Conservation (phyloP, 148 eudicot genomes). For the Oxyria digyna region DNA sequence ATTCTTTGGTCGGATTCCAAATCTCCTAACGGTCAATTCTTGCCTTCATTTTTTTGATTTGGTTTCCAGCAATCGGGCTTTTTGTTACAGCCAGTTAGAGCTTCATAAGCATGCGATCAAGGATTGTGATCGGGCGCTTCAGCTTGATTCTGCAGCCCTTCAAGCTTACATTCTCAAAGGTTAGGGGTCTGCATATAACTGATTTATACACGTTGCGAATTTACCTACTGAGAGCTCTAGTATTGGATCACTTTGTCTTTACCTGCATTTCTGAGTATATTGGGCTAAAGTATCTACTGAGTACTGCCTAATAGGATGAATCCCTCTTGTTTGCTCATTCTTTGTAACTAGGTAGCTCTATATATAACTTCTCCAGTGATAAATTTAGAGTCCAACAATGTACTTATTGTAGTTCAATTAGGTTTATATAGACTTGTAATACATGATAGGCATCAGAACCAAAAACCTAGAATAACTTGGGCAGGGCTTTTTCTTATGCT, state of each 20-base stretch:
- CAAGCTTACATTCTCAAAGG: constrained; percentile 95
- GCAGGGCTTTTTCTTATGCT: not conserved
- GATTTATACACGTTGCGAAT: not conserved
- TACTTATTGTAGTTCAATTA: not conserved
- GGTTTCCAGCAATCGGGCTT: constrained; percentile 80
- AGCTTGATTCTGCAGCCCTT: constrained; percentile 62
- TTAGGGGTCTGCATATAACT: constrained; percentile 5
- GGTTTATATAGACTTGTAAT: not conserved
- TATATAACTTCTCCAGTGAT: not conserved
- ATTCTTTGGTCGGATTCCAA: not conserved
- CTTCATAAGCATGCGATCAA: constrained; percentile 95
- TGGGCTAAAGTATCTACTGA: not conserved
- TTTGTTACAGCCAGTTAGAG: constrained; percentile 92
- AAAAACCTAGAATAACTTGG: not conserved
- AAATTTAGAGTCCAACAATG: not conserved
- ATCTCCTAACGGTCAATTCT: constrained; percentile 1
- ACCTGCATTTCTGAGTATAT: not conserved
- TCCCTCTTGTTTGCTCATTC: not conserved
- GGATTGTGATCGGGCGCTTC: constrained; percentile 87
- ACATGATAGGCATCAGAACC: not conserved
- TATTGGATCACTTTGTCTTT: not conserved
- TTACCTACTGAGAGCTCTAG: not conserved
- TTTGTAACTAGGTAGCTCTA: not conserved
- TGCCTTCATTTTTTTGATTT: constrained; percentile 4
- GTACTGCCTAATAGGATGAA: not conserved